A percentile compares a stretch with the other conserved stretches of the same genome.
Conservation (phyloP, 179 eudicot species). For the Beta lomatogona region DNA sequence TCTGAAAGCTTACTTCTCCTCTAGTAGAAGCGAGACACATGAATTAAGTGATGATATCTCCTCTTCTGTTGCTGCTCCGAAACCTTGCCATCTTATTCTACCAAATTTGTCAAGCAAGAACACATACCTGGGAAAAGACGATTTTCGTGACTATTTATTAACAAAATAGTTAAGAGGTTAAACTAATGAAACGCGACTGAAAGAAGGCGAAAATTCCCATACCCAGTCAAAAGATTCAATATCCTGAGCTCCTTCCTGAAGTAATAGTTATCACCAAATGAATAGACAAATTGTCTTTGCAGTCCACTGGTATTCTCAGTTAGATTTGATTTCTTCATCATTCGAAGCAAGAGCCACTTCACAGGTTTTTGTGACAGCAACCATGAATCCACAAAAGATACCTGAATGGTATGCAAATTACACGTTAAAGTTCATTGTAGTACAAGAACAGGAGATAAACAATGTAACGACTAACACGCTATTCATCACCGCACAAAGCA, state of each 20-base stretch:
- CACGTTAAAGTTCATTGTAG: background rate
- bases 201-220: slow-evolving; percentile 12
- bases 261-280: slow-evolving; percentile 92
- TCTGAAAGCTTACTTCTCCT: slow-evolving; percentile 43
- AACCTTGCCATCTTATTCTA: slow-evolving; percentile 92
- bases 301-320: slow-evolving; percentile 41
- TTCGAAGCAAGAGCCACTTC: slow-evolving; percentile 67
- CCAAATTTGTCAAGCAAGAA: slow-evolving; percentile 90
- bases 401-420: slow-evolving; percentile 41
- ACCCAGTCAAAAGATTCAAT: slow-evolving; percentile 94
- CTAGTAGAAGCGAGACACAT: slow-evolving; percentile 67
- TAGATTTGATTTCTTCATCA: slow-evolving; percentile 77
- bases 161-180: background rate
- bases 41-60: slow-evolving; percentile 67
- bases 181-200: background rate
- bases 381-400: slow-evolving; percentile 90
- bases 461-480: no score
- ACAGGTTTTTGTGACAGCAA: slow-evolving; percentile 59
- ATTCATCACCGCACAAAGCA: no score
- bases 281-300: slow-evolving; percentile 71
- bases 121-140: slow-evolving; percentile 53
- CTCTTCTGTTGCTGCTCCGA: slow-evolving; percentile 68
- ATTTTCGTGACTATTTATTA: background rate
- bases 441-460: background rate
- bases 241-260: slow-evolving; percentile 89